Percentiles rank a stretch among this genome's conserved stretches.
Conservation (phyloP, 2,329 filamentous ascomycete species). For the Neofusicoccum laricinum region DNA sequence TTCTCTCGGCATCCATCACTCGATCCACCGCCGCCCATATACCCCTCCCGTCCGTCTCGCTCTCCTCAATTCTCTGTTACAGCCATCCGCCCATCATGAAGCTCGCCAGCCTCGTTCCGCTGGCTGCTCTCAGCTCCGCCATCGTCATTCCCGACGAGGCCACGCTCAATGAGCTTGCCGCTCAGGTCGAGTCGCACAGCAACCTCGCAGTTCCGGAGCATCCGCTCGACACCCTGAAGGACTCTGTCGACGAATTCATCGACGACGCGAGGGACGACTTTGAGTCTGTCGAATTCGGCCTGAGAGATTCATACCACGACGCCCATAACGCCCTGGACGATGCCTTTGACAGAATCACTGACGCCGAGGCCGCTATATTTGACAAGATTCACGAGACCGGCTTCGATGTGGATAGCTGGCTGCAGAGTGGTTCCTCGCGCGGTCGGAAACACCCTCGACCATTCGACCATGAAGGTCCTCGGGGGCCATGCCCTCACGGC, state of each 20-base stretch:
- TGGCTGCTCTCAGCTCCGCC: constrained; percentile 50
- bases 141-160: constrained; percentile 54
- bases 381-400: constrained; percentile 43
- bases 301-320: constrained; percentile 20
- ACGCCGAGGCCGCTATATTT: constrained; percentile 36
- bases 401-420: constrained; percentile 49
- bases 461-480: neutral
- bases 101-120: constrained; percentile 46
- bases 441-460: neutral
- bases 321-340: constrained; percentile 42
- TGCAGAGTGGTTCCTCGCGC: constrained; percentile 33
- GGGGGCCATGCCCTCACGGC: constrained; percentile 17
- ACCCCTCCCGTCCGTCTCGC: constrained; percentile 10
- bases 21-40: neutral
- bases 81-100: constrained; percentile 42
- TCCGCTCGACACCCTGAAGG: constrained; percentile 31
- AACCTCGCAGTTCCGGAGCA: neutral
- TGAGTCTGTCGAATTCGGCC: constrained; percentile 11
- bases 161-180: constrained; percentile 26
- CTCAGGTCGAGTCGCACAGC: constrained; percentile 33
- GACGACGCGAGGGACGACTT: constrained; percentile 26
- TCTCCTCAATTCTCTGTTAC: constrained; percentile 8
- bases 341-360: constrained; percentile 40
- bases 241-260: constrained; percentile 31
- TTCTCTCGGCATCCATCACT: constrained; percentile 16